phyloP scores from a whole-genome alignment of 2,329 filamentous ascomycete species.

The Aureobasidium sp. region DNA sequence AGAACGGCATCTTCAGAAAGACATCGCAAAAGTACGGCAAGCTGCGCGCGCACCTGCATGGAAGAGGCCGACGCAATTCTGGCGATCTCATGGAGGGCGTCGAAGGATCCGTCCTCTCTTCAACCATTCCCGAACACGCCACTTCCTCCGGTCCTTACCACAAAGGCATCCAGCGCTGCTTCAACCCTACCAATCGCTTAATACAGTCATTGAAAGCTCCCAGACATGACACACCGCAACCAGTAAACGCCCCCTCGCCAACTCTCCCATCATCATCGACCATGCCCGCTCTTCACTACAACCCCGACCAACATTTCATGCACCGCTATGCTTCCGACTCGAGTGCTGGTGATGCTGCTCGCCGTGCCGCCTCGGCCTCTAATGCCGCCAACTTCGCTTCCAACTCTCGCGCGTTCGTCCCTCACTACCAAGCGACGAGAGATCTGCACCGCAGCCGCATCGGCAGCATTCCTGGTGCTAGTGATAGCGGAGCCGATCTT shows the following conservation, averaged over 20 bases:
- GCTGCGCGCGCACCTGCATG: slow-evolving; percentile 5
- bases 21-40: slow-evolving; percentile 18
- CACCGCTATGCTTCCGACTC: slow-evolving; percentile 13
- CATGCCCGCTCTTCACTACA: slow-evolving; percentile 16
- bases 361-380: slow-evolving; percentile 17
- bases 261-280: slow-evolving; percentile 15
- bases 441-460: slow-evolving; percentile 17
- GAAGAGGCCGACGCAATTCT: slow-evolving; percentile 10
- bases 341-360: slow-evolving; percentile 16
- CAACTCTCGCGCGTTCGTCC: neutral
- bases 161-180: slow-evolving; percentile 13
- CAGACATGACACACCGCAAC: slow-evolving; percentile 20
- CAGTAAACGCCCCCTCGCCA: slow-evolving; percentile 17
- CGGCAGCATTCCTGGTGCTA: slow-evolving; percentile 24
- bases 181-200: slow-evolving; percentile 1
- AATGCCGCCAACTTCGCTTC: slow-evolving; percentile 8
- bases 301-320: slow-evolving; percentile 12
- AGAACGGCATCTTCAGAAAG: slow-evolving; percentile 19
- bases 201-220: slow-evolving; percentile 17
- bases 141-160: slow-evolving; percentile 12
- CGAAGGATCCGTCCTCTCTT: slow-evolving; percentile 15
- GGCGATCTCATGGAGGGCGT: slow-evolving; percentile 20
- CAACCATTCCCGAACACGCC: slow-evolving; percentile 15
- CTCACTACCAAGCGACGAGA: slow-evolving; percentile 18
- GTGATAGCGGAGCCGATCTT: slow-evolving; percentile 33